phyloP scores from a whole-genome alignment of 805 yeast genomes.

The Myxozyma sirexii region DNA sequence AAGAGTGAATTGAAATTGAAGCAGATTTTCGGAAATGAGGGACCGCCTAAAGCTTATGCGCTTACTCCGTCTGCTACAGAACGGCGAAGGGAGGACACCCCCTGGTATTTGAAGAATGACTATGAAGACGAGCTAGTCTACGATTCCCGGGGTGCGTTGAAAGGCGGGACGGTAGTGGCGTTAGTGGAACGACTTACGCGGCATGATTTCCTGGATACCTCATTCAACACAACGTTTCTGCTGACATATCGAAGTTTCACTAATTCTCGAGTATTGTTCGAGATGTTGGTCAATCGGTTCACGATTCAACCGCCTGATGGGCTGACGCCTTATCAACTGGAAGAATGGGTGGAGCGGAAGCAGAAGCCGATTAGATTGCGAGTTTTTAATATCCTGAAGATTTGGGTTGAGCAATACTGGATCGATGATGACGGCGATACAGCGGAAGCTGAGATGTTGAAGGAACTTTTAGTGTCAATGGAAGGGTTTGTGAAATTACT shows the following conservation, averaged over 20 bases:
- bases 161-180: constrained; percentile 78
- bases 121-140: constrained; percentile 54
- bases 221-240: constrained; percentile 69
- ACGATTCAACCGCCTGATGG: constrained; percentile 84
- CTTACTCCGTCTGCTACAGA: constrained; percentile 5
- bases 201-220: constrained; percentile 62
- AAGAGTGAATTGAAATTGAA: constrained; percentile 26
- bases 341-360: constrained; percentile 72
- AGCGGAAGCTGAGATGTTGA: constrained; percentile 18
- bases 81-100: constrained; percentile 36
- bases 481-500: constrained; percentile 19
- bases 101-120: constrained; percentile 59
- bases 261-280: constrained; percentile 63
- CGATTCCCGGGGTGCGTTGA: constrained; percentile 68
- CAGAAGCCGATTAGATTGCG: constrained; percentile 65
- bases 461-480: constrained; percentile 17
- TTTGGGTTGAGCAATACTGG: constrained; percentile 73
- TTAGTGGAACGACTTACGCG: constrained; percentile 74
- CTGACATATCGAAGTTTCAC: constrained; percentile 78
- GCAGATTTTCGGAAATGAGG: constrained; percentile 27
- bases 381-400: constrained; percentile 65
- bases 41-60: constrained; percentile 17
- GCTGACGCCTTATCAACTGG: constrained; percentile 75
- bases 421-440: constrained; percentile 58
- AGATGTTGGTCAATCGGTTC: constrained; percentile 63